Base-by-base conservation (phyloP, 2,329 filamentous ascomycete species). In the Microsporum audouinii region DNA sequence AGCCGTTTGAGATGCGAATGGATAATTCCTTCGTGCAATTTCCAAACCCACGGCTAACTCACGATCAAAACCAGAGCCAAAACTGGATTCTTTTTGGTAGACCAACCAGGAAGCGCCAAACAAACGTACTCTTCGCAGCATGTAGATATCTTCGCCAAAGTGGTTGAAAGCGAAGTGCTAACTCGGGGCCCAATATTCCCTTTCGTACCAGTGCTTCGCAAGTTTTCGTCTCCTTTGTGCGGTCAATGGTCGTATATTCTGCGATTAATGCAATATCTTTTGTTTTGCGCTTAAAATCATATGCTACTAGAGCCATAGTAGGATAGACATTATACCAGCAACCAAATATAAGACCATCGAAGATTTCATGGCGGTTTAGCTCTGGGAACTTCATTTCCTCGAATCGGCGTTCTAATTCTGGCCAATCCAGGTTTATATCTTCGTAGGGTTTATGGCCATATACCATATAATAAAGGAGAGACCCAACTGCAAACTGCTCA, bases 261-360 rank as follows among this genome's bases (percentile, higher is more conserved):
- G 61, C 45, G 23, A 38, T 39, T 31, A 51, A 45, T 14, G 3
- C 33, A 43, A 65, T 62, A 57, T 61, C 57, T 58, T 63, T 63
- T 51, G 62, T 66, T 56, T 65, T 67, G 58, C 64, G 60, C 36
- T 65, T 65, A 49, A 65, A 63, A 27, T 66, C 63, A 41, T 65
- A 67, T 8, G 62, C 66, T 56, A 63, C 5, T 29, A 67, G 45
- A 17, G 63, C 64, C 60, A 66, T 66, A 55, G 60, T 67, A 62
- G 66, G 66, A 62, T 63, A 67, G 53, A 67, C 62, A 64, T 66
- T 59, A 27, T 65, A 34, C 65, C 61, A 67, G 63, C 64, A 67
- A 60, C 39, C 47, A 60, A 59, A 60, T 64, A 62, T 66, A 33
- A 67, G 61, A 17, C 41, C 43, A 62, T 67, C 63, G 49, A 66